These are phyloP conservation scores for Rugonectria rugulosa DNA, from an alignment of 2,329 filamentous ascomycete species.

Conservation along the genomic window DNA sequence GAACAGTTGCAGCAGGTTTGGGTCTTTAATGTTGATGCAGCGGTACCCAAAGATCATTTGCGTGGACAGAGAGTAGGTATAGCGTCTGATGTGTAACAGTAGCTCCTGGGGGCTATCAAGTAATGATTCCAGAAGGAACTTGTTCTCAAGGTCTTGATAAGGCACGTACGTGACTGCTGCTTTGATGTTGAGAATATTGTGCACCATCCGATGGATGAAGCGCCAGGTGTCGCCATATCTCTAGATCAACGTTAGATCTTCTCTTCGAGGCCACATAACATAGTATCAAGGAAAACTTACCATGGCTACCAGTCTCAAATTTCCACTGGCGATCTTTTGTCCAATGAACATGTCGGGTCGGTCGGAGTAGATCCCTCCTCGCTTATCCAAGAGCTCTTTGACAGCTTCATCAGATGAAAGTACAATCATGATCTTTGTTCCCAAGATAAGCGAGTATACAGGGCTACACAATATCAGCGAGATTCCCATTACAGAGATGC, in stretches of 20 bases:
- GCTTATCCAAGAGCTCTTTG: conserved; percentile 10
- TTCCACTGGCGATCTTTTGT: conserved; percentile 13
- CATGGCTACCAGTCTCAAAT: conserved; percentile 10
- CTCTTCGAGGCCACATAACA: too few relatives aligned
- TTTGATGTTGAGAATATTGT: conserved; percentile 48
- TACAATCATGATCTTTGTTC: conserved; percentile 10
- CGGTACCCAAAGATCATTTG: conserved; percentile 60
- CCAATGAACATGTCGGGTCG: conserved; percentile 17
- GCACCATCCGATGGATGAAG: conserved; percentile 42
- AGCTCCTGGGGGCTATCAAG: conserved; percentile 49
- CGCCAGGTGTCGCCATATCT: conserved; percentile 17
- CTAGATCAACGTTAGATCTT: neutral
- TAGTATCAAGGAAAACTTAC: neutral
- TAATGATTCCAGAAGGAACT: conserved; percentile 51
- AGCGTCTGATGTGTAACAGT: conserved; percentile 55
- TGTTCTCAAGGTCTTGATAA: conserved; percentile 51
- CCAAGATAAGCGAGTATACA: conserved; percentile 12
- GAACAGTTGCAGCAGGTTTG: conserved; percentile 53
- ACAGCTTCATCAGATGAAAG: conserved; percentile 1
- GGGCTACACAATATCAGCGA: neutral
- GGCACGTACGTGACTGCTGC: conserved; percentile 50
- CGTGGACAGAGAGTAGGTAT: conserved; percentile 57
- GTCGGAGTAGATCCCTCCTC: conserved; percentile 7
- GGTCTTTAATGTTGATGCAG: conserved; percentile 50
- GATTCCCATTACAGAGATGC: too few relatives aligned